Evolutionary conservation across 768 basidiomycete genomes (phyloP), one percentile per base, ranked within the genome.

Genomic region (Auriscalpium orientale): DNA sequence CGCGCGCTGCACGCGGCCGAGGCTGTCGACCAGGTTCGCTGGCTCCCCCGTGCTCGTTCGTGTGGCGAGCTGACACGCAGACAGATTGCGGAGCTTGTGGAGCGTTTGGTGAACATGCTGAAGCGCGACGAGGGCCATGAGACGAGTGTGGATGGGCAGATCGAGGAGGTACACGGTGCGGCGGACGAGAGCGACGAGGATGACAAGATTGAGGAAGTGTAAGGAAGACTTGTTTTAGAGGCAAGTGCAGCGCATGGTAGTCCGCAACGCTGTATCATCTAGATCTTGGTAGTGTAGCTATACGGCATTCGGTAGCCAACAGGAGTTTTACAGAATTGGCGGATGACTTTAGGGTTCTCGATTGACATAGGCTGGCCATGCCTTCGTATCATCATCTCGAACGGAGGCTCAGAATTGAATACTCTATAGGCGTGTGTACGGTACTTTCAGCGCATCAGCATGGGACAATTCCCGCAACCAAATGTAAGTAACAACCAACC

Each of bases 81-180:
- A 8, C 6, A 95, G 91, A 83, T 95, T 48, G 82, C 85, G 2
- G 91, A 92, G 67, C 85, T 88, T 46, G 88, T 97, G 43, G 91
- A 93, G 65, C 82, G 92, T 15, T 74, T 98, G 8, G 97, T 98
- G 4, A 85, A 80, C 59, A 71, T 98, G n/a, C 67, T 99, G 38
- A 84, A 94, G 63, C 79, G 91, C 1, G 81, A 85, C 0, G 92
- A 95, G 66, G 82, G 79, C 3, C 70, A 74, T 4, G 74, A 80
- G 9, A 76, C 76, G 9, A 61, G 67, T 4, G 64, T 63, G n/a
- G 74, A 77, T 40, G 72, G 69, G 49, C 71, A 66, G 16, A 55
- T 55, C 20, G 60, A 60, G 45, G 64, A 58, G 64, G 55, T 63
- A 54, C 62, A 62, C 11, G 65, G 66, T 62, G 67, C 56, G 11